Percentiles rank a stretch among this genome's conserved stretches.
Evolutionary conservation across 768 basidiomycete genomes (phyloP).

Genomic region (Infundibulicybe gibba): DNA sequence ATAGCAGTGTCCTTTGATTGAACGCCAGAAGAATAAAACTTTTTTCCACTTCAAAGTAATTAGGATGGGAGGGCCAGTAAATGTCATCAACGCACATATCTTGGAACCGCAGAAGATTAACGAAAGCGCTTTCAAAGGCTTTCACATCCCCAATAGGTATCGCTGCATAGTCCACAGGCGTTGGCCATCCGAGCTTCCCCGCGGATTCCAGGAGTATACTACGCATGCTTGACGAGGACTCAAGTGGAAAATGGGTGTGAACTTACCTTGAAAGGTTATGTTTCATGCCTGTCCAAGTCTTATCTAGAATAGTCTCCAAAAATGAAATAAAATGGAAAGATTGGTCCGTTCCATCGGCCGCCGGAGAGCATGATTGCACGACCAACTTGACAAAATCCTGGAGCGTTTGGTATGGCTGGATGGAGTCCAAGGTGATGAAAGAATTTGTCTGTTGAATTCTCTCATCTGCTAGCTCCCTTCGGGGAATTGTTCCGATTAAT

Average conservation of each 20-base stretch:
- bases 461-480: constrained; percentile 27
- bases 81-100: constrained; percentile 53
- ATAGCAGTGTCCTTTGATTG: constrained; percentile 50
- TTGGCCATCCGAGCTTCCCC: constrained; percentile 86
- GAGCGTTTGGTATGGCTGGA: constrained; percentile 58
- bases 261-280: constrained; percentile 58
- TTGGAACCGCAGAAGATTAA: constrained; percentile 76
- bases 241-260: background rate
- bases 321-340: constrained; percentile 60
- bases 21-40: constrained; percentile 27
- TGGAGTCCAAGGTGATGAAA: constrained; percentile 37
- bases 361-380: constrained; percentile 34
- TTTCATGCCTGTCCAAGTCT: constrained; percentile 79
- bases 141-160: constrained; percentile 47
- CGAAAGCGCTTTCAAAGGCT: constrained; percentile 74
- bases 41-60: constrained; percentile 42
- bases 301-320: constrained; percentile 57
- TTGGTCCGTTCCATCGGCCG: constrained; percentile 46
- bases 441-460: constrained; percentile 39
- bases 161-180: constrained; percentile 59
- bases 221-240: constrained; percentile 6
- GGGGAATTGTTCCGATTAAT: too few species aligned
- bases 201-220: constrained; percentile 64
- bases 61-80: background rate
- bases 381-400: constrained; percentile 58